These are phyloP conservation scores for Monascus ruber DNA, from an alignment of 2,329 filamentous ascomycete genomes.

Conservation along the genomic window DNA sequence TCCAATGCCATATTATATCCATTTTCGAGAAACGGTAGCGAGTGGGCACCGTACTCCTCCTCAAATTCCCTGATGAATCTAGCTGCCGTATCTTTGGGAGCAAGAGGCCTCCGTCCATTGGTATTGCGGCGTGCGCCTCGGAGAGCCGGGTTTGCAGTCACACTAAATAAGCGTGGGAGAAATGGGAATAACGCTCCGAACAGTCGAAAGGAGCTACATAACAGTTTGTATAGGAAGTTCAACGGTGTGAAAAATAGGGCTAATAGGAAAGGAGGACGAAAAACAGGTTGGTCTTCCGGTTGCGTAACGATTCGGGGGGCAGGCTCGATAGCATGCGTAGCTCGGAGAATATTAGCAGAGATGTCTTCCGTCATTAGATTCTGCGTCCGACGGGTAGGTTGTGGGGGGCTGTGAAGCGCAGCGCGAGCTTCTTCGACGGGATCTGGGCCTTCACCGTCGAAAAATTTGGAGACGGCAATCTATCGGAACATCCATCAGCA, in stretches of 20 bases:
- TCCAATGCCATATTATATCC: slow-evolving; percentile 90
- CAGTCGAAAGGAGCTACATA: slow-evolving; percentile 56
- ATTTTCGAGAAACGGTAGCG: slow-evolving; percentile 68
- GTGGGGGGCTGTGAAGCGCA: slow-evolving; percentile 44
- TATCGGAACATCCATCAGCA: slow-evolving; percentile 29
- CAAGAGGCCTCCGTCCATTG: slow-evolving; percentile 61
- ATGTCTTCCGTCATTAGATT: slow-evolving; percentile 50
- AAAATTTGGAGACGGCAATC: slow-evolving; percentile 96
- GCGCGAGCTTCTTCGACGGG: slow-evolving; percentile 65
- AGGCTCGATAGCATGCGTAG: slow-evolving; percentile 44
- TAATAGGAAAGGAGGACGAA: slow-evolving; percentile 63
- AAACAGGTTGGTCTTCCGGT: slow-evolving; percentile 51
- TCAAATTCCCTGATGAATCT: slow-evolving; percentile 89
- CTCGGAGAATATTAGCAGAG: slow-evolving; percentile 19
- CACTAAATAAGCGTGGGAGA: slow-evolving; percentile 52
- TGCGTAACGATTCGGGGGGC: slow-evolving; percentile 79
- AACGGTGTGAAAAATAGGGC: slow-evolving; percentile 73
- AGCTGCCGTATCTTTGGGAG: slow-evolving; percentile 76
- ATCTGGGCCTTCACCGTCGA: slow-evolving; percentile 85
- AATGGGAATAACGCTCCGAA: slow-evolving; percentile 72
- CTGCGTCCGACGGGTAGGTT: slow-evolving; percentile 54
- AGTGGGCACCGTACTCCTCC: slow-evolving; percentile 66
- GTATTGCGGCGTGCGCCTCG: slow-evolving; percentile 42
- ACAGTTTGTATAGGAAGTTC: slow-evolving; percentile 60
- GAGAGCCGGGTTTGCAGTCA: slow-evolving; percentile 38